Evolutionary conservation across 345 rosid species (phyloP).

Genomic region (Populus tremula): DNA sequence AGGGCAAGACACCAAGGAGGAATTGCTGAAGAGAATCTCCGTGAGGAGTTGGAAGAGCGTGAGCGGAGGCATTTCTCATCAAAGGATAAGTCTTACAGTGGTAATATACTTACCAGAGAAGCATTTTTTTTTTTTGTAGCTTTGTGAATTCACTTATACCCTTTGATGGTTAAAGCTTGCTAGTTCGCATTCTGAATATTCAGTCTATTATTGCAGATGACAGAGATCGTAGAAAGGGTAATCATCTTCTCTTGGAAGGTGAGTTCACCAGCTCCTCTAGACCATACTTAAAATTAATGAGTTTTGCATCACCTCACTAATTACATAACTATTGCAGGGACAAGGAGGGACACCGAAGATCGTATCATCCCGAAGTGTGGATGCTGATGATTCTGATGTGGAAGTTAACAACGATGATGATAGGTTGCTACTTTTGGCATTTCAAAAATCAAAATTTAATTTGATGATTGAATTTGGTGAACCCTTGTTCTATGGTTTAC

Average conservation of each 20-base stretch:
- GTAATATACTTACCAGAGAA: slow-evolving; percentile 20
- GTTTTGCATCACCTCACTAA: slow-evolving; percentile 24
- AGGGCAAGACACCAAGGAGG: slow-evolving; percentile 92
- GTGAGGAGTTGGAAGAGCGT: slow-evolving; percentile 86
- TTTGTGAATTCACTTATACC: slow-evolving; percentile 1
- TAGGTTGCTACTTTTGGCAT: slow-evolving; percentile 39
- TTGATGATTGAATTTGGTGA: neutral
- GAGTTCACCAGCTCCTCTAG: neutral
- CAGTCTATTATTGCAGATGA: slow-evolving; percentile 53
- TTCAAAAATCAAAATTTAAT: neutral
- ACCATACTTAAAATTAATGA: neutral
- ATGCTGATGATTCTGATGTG: slow-evolving; percentile 97
- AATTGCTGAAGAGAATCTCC: slow-evolving; percentile 74
- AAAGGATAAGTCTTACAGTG: slow-evolving; percentile 70
- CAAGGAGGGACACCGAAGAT: slow-evolving; percentile 76
- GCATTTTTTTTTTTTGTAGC: neutral
- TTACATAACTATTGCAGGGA: slow-evolving; percentile 37
- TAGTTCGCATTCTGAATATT: neutral
- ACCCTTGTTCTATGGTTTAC: neutral
- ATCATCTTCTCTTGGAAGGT: slow-evolving; percentile 81
- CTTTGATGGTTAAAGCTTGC: slow-evolving; percentile 6
- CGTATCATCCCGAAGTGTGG: slow-evolving; percentile 74
- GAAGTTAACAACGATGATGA: slow-evolving; percentile 66
- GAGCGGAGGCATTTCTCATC: slow-evolving; percentile 88
- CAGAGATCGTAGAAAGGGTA: slow-evolving; percentile 78